These are phyloP conservation scores for Cynanchum wilfordii DNA, from an alignment of 257 asterid genomes.

Conservation along the genomic window DNA sequence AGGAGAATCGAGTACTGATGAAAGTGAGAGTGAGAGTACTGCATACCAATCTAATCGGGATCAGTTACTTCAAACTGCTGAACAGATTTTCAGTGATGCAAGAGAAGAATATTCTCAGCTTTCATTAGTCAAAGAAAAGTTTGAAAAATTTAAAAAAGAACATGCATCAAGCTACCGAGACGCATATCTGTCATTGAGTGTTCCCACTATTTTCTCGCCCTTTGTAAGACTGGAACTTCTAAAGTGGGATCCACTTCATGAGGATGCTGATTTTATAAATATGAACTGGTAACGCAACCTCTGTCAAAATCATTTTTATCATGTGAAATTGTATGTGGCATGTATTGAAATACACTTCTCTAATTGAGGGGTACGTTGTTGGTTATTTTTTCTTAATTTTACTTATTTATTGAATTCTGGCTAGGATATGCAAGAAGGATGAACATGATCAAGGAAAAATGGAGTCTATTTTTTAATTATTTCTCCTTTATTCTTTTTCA, in stretches of 20 bases:
- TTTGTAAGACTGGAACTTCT: slow-evolving; percentile 89
- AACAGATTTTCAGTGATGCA: slow-evolving; percentile 74
- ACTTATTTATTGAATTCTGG: neutral
- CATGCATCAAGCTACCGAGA: slow-evolving; percentile 79
- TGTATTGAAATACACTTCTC: neutral
- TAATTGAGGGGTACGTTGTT: neutral
- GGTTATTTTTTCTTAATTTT: neutral
- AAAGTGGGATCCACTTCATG: slow-evolving; percentile 96
- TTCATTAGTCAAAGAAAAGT: slow-evolving; percentile 59
- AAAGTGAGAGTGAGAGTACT: slow-evolving; percentile 80
- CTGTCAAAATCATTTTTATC: neutral
- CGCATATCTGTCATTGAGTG: slow-evolving; percentile 83
- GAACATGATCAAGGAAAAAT: neutral
- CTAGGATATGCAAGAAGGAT: neutral
- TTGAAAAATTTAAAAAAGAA: slow-evolving; percentile 77
- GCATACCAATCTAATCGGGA: slow-evolving; percentile 71
- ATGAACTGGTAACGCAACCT: slow-evolving; percentile 69
- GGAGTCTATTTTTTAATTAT: neutral
- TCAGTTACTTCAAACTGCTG: slow-evolving; percentile 79
- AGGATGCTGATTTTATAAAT: slow-evolving; percentile 71
- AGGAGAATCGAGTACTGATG: slow-evolving; percentile 98
- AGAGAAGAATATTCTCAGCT: slow-evolving; percentile 79
- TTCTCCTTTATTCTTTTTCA: neutral
- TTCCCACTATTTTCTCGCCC: slow-evolving; percentile 88
- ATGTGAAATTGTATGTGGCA: neutral